These are phyloP conservation scores for Phialophora expanda DNA, from an alignment of 2,329 filamentous ascomycete genomes.

Conservation along the genomic window DNA sequence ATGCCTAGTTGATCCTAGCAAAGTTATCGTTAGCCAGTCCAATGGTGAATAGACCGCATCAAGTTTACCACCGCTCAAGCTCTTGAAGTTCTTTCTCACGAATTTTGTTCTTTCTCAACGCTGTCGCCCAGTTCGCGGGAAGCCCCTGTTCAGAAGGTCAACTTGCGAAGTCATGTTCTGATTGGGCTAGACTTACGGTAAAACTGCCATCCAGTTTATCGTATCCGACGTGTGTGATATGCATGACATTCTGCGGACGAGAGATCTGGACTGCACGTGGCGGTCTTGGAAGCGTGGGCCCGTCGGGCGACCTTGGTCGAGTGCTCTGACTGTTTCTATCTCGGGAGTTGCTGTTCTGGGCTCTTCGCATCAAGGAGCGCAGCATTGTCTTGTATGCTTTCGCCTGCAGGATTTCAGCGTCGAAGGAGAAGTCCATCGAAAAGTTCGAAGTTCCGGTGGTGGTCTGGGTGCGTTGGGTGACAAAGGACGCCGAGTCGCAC, in stretches of 20 bases:
- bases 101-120: not conserved
- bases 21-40: too few relatives aligned
- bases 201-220: not conserved
- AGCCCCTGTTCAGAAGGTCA: not conserved
- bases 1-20: too few relatives aligned
- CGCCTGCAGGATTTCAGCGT: not conserved
- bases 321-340: not conserved
- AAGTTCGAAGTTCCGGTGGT: not conserved
- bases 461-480: not conserved
- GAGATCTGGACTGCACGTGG: not conserved
- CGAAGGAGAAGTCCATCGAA: not conserved
- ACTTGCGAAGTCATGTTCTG: not conserved
- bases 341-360: not conserved
- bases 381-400: not conserved
- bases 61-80: not conserved
- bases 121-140: not conserved
- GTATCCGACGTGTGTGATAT: not conserved
- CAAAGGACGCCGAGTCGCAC: conserved; percentile 1
- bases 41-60: too few relatives aligned
- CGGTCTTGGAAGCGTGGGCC: not conserved
- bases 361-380: conserved; percentile 1
- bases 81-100: not conserved
- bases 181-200: not conserved
- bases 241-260: not conserved
- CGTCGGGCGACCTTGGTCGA: not conserved